Conservation (phyloP, 2,329 filamentous ascomycete genomes). For the Pleoardoris graminearum region DNA sequence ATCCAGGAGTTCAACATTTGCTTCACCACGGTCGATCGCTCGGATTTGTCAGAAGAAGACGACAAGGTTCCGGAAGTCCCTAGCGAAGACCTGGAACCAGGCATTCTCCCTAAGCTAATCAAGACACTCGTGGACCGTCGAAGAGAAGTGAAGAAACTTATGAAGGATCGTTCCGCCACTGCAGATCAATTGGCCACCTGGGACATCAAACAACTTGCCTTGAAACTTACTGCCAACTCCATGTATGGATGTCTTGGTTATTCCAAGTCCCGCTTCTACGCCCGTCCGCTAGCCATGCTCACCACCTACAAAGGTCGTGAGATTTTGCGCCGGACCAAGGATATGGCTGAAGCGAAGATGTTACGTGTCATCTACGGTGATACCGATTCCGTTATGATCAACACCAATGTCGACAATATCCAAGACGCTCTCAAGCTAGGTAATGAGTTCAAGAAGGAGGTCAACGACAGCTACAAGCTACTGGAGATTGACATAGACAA, state of each 20-base stretch:
- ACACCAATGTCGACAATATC: constrained; percentile 94
- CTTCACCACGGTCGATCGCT: constrained; percentile 92
- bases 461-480: constrained; percentile 90
- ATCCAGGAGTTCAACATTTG: constrained; percentile 99
- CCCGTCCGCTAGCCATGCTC: constrained; percentile 88
- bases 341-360: constrained; percentile 86
- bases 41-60: constrained; percentile 73
- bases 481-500: constrained; percentile 99
- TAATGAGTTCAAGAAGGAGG: constrained; percentile 89
- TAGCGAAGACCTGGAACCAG: constrained; percentile 69
- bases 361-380: constrained; percentile 98
- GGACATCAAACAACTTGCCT: constrained; percentile 96
- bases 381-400: constrained; percentile 99
- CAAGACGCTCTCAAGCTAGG: constrained; percentile 89
- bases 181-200: constrained; percentile 86
- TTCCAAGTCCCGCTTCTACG: constrained; percentile 95
- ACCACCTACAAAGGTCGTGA: constrained; percentile 97
- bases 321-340: constrained; percentile 94
- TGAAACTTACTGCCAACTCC: constrained; percentile 97
- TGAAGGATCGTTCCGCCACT: constrained; percentile 91
- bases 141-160: constrained; percentile 90
- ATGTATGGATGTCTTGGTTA: constrained; percentile 99
- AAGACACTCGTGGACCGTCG: constrained; percentile 86
- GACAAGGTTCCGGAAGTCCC: constrained; percentile 90
- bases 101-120: constrained; percentile 88